These are phyloP conservation scores for Poteriospumella lacustris DNA, from an alignment of 108 stramenopile species.

Conservation along the genomic window DNA sequence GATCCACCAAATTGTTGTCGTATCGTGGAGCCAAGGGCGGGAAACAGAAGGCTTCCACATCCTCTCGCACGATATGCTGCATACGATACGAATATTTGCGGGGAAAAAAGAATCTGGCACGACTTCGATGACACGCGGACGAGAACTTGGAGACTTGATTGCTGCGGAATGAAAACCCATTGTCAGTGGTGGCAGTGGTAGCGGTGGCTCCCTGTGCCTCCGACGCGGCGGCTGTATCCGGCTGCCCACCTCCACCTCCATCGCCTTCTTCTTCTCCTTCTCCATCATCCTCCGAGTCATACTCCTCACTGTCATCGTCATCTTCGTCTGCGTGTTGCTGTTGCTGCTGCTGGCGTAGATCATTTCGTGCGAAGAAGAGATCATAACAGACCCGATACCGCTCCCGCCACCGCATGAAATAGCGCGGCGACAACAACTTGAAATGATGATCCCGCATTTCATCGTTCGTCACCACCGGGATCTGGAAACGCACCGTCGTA, in stretches of 20 bases:
- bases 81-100: not conserved
- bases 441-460: constrained; percentile 99
- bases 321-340: not conserved
- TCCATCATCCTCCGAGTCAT: too few relatives aligned
- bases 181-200: too few relatives aligned
- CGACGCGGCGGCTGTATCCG: too few relatives aligned
- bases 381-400: constrained; percentile 68
- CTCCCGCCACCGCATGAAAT: constrained; percentile 92
- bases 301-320: not conserved
- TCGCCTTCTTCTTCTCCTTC: too few relatives aligned
- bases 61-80: not conserved
- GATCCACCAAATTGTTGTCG: not conserved
- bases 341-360: not conserved
- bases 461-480: constrained; percentile 85
- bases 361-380: constrained; percentile 60
- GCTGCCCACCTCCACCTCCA: too few relatives aligned
- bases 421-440: constrained; percentile 76
- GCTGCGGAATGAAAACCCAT: too few relatives aligned
- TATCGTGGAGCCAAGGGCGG: not conserved
- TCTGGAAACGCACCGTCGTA: constrained; percentile 59
- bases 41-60: not conserved
- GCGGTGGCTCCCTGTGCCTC: too few relatives aligned
- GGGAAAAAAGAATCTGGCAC: not conserved
- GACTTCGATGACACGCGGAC: not conserved
- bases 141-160: not conserved